Conservation (phyloP, 2,329 filamentous ascomycete genomes). For the Tympanopsis confertula region DNA sequence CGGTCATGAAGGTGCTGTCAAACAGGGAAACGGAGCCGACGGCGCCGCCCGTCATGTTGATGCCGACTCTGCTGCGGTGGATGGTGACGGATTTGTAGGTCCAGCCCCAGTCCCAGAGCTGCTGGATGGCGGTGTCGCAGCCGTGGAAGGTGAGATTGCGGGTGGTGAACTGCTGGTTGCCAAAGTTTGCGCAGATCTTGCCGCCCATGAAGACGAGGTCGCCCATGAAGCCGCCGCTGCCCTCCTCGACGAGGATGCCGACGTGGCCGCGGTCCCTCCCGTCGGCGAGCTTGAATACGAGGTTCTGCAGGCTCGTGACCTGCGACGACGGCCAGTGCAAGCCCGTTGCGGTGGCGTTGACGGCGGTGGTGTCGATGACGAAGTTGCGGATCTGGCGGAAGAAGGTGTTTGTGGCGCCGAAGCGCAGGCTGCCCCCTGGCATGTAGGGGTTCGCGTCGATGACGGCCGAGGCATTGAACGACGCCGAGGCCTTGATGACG, state of each 20-base stretch:
- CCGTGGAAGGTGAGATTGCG: slow-evolving; percentile 40
- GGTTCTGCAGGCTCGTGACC: slow-evolving; percentile 49
- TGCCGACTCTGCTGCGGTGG: slow-evolving; percentile 36
- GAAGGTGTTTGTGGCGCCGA: slow-evolving; percentile 32
- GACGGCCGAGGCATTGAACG: slow-evolving; percentile 8
- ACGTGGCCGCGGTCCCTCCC: slow-evolving; percentile 31
- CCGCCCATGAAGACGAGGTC: slow-evolving; percentile 51
- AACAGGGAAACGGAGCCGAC: slow-evolving; percentile 44
- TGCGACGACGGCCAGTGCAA: slow-evolving; percentile 43
- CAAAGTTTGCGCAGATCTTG: slow-evolving; percentile 43
- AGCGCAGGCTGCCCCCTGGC: slow-evolving; percentile 3
- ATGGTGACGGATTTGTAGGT: slow-evolving; percentile 36
- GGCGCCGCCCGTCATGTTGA: slow-evolving; percentile 34
- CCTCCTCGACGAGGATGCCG: slow-evolving; percentile 48
- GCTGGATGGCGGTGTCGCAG: slow-evolving; percentile 37
- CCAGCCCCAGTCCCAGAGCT: slow-evolving; percentile 50
- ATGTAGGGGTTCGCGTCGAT: slow-evolving; percentile 6
- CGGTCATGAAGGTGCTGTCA: slow-evolving; percentile 40
- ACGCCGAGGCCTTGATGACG: slow-evolving; percentile 5
- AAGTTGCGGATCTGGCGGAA: slow-evolving; percentile 42
- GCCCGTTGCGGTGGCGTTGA: slow-evolving; percentile 18
- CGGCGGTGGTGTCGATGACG: slow-evolving; percentile 30
- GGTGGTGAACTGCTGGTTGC: slow-evolving; percentile 55
- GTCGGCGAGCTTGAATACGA: slow-evolving; percentile 43
- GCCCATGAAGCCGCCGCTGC: slow-evolving; percentile 46